Evolutionary conservation across 148 eudicot genomes (phyloP).

Genomic region (Cornus suecica): DNA sequence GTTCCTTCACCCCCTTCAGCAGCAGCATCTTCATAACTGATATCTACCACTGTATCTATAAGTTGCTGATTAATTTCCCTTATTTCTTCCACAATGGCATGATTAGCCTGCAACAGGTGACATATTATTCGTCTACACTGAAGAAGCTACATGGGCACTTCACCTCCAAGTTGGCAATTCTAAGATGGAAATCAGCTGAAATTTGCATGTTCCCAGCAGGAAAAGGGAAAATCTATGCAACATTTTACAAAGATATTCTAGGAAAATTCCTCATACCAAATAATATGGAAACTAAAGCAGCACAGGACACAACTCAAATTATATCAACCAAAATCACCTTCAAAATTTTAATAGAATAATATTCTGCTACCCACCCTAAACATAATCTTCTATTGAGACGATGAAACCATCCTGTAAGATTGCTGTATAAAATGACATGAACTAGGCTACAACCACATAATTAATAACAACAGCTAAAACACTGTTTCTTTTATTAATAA

Average conservation of each 20-base stretch:
- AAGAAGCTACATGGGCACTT: not conserved
- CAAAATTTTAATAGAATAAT: no score
- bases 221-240: no score
- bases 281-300: not conserved
- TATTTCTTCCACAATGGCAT: constrained; percentile 68
- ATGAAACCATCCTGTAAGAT: not conserved
- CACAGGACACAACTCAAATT: not conserved
- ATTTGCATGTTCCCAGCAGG: no score
- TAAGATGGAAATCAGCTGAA: not conserved
- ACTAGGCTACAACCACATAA: no score
- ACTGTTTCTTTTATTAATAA: no score
- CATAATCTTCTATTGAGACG: not conserved
- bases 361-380: no score
- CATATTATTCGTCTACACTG: not conserved
- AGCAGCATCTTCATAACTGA: constrained; percentile 47
- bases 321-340: not conserved
- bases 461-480: no score
- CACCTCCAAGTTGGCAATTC: not conserved
- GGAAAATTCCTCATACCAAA: not conserved
- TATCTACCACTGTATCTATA: constrained; percentile 71
- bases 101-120: constrained; percentile 50
- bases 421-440: not conserved
- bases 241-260: not conserved
- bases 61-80: constrained; percentile 69
- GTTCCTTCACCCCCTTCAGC: constrained; percentile 71